A percentile compares a stretch with the other conserved stretches of the same genome.
Conservation (phyloP, 2,329 filamentous ascomycete genomes). For the Thermochaetoides dissita region DNA sequence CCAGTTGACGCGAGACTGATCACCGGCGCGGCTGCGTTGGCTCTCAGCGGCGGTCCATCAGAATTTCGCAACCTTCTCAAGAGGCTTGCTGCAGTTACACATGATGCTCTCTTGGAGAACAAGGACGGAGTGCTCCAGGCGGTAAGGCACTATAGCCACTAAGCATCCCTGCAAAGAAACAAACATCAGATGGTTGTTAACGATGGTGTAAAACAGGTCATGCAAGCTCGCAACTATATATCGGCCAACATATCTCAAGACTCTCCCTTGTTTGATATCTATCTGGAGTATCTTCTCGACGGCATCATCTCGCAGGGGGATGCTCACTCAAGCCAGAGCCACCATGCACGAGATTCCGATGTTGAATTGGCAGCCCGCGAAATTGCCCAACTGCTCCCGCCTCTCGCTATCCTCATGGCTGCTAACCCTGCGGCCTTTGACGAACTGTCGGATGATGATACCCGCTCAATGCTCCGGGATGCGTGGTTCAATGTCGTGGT, state of each 20-base stretch:
- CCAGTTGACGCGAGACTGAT: slow-evolving; percentile 77
- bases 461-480: slow-evolving; percentile 64
- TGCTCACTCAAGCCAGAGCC: slow-evolving; percentile 47
- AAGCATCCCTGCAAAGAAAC: too few relatives aligned
- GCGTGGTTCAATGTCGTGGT: slow-evolving; percentile 98
- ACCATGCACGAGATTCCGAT: slow-evolving; percentile 62
- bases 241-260: slow-evolving; percentile 53
- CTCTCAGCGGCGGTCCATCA: slow-evolving; percentile 59
- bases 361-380: slow-evolving; percentile 71
- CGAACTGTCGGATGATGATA: slow-evolving; percentile 47
- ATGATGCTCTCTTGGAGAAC: slow-evolving; percentile 57
- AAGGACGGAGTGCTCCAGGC: slow-evolving; percentile 56
- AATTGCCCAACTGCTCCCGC: slow-evolving; percentile 75
- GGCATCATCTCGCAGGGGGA: slow-evolving; percentile 84
- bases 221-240: slow-evolving; percentile 66
- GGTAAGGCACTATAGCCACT: slow-evolving; percentile 31
- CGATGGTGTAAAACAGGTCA: slow-evolving; percentile 31
- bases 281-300: slow-evolving; percentile 71
- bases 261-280: slow-evolving; percentile 68
- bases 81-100: slow-evolving; percentile 61
- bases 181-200: too few relatives aligned
- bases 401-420: slow-evolving; percentile 74
- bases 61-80: slow-evolving; percentile 82
- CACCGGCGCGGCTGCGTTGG: slow-evolving; percentile 63
- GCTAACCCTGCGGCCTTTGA: slow-evolving; percentile 41